These are phyloP conservation scores for Magnaporthales sp. DNA, from an alignment of 2,329 filamentous ascomycete species.

Conservation along the genomic window DNA sequence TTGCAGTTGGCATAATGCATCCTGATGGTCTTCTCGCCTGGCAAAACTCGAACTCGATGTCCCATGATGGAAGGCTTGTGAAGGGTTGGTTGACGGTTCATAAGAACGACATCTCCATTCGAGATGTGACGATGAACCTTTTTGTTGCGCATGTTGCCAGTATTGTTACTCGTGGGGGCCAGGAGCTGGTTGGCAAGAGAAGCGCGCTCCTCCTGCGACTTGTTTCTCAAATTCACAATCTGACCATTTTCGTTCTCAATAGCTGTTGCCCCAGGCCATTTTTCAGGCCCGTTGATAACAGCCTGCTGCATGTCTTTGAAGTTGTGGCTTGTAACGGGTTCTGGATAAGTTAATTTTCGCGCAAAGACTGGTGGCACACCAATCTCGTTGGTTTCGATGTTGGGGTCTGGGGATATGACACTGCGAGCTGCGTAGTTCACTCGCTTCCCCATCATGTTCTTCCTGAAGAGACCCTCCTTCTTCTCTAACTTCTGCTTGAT, in stretches of 20 bases:
- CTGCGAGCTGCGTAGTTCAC: conserved; percentile 96
- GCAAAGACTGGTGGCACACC: conserved; percentile 98
- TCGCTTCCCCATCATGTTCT: conserved; percentile 99
- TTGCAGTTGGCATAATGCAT: conserved; percentile 99
- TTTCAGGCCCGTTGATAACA: conserved; percentile 87
- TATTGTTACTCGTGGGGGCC: conserved; percentile 67
- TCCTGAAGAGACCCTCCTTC: conserved; percentile 95
- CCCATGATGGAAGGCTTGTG: conserved; percentile 99
- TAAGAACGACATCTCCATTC: conserved; percentile 93
- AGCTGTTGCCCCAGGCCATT: conserved; percentile 88
- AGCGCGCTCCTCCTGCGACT: conserved; percentile 78
- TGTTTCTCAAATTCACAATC: conserved; percentile 78
- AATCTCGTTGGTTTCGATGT: conserved; percentile 98
- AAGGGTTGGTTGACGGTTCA: conserved; percentile 97
- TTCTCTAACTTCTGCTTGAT: conserved; percentile 98
- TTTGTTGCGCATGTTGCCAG: conserved; percentile 75
- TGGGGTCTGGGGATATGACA: conserved; percentile 96
- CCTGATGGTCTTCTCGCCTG: conserved; percentile 92
- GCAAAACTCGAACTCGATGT: conserved; percentile 83
- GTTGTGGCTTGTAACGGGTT: conserved; percentile 95
- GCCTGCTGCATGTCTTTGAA: conserved; percentile 93
- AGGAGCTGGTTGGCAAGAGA: conserved; percentile 90
- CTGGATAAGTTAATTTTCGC: conserved; percentile 89
- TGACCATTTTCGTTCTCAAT: conserved; percentile 96
- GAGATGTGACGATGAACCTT: conserved; percentile 95